phyloP scores from a whole-genome alignment of 345 rosid genomes.

The Rhizophora mangle region DNA sequence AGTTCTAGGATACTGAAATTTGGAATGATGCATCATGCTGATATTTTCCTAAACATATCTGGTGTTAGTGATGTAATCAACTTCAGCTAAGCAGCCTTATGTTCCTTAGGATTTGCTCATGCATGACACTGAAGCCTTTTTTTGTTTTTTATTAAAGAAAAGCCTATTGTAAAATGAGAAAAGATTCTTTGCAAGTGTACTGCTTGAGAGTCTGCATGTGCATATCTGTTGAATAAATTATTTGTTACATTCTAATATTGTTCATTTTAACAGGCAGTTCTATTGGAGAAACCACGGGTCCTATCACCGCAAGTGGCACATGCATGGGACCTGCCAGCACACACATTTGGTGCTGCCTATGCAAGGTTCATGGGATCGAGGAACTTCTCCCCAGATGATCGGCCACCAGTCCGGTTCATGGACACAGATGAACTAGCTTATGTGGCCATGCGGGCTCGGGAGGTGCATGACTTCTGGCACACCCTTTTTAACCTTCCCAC shows the following conservation, averaged over 20 bases:
- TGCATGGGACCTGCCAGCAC: conserved; percentile 71
- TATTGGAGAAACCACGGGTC: conserved; percentile 65
- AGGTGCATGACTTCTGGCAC: conserved; percentile 82
- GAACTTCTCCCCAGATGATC: conserved; percentile 71
- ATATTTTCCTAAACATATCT: too few relatives aligned
- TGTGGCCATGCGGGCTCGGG: conserved; percentile 68
- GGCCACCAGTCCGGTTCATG: conserved; percentile 77
- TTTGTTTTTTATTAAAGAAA: too few relatives aligned
- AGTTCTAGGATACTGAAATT: too few relatives aligned
- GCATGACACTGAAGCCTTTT: too few relatives aligned
- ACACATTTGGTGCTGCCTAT: conserved; percentile 80
- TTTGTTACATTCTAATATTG: neutral
- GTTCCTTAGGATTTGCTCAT: too few relatives aligned
- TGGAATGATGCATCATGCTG: too few relatives aligned
- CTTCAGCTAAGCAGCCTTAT: too few relatives aligned
- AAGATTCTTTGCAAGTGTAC: neutral
- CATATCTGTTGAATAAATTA: neutral
- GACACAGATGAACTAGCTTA: conserved; percentile 70
- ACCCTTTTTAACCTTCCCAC: conserved; percentile 69
- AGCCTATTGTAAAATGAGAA: too few relatives aligned
- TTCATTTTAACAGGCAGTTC: conserved; percentile 43
- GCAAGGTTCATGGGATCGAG: conserved; percentile 87
- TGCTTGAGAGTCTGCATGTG: neutral
- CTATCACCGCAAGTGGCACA: conserved; percentile 53
- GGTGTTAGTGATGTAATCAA: too few relatives aligned